These are phyloP conservation scores for Pseudogymnoascus sp. DNA, from an alignment of 2,329 filamentous ascomycete genomes.

Conservation along the genomic window DNA sequence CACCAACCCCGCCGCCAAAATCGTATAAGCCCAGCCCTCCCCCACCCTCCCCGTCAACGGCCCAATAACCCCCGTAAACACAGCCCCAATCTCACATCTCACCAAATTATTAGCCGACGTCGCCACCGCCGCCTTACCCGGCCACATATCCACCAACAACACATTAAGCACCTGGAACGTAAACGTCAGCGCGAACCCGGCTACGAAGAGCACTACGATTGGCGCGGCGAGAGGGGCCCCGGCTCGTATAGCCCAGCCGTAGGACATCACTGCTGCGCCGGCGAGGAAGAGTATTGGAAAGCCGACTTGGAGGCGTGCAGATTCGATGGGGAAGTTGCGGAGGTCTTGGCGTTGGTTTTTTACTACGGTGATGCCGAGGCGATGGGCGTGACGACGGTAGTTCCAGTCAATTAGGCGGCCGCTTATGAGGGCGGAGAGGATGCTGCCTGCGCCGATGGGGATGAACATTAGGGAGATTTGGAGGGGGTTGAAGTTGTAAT, in stretches of 20 bases:
- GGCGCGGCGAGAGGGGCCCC: constrained; percentile 38
- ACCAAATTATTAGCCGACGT: constrained; percentile 50
- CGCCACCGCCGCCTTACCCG: constrained; percentile 43
- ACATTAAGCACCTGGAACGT: constrained; percentile 46
- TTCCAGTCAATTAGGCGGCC: constrained; percentile 58
- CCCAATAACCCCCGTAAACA: constrained; percentile 42
- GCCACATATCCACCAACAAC: constrained; percentile 49
- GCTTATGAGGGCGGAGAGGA: constrained; percentile 36
- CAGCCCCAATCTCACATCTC: constrained; percentile 47
- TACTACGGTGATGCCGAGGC: constrained; percentile 44
- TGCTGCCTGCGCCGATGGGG: constrained; percentile 39
- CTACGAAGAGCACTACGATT: constrained; percentile 39
- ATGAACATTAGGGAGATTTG: constrained; percentile 47
- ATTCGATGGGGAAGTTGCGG: constrained; percentile 43
- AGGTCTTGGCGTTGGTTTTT: constrained; percentile 45
- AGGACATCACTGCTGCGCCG: constrained; percentile 38
- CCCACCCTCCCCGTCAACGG: constrained; percentile 45
- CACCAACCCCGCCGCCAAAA: constrained; percentile 38
- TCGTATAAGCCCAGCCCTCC: constrained; percentile 43
- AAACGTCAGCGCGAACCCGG: constrained; percentile 44
- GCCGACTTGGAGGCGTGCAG: constrained; percentile 41
- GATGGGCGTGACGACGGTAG: constrained; percentile 52
- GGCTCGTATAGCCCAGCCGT: constrained; percentile 45
- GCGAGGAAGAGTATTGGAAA: constrained; percentile 44
- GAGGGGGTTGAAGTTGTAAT: constrained; percentile 53